Conservation (phyloP, 2,329 filamentous ascomycete species). For the Apiospora aurea region DNA sequence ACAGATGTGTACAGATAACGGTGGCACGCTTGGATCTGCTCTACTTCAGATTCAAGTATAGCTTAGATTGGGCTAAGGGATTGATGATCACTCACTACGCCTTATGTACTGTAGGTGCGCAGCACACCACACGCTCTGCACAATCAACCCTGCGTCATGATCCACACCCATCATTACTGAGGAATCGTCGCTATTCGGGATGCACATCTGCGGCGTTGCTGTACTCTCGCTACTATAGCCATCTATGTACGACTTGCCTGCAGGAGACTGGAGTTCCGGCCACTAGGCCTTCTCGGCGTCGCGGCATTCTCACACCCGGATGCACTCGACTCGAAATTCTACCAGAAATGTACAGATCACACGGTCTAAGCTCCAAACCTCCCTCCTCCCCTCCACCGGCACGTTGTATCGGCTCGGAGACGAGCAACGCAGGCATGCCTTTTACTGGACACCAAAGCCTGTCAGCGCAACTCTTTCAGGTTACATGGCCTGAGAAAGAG, state of each 20-base stretch:
- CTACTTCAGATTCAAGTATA: neutral
- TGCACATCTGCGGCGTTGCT: neutral
- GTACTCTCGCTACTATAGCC: slow-evolving; percentile 2
- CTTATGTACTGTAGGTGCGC: neutral
- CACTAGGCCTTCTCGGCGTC: neutral
- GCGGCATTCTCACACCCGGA: slow-evolving; percentile 1
- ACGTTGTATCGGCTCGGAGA: slow-evolving; percentile 6
- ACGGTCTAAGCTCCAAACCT: neutral
- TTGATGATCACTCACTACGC: neutral
- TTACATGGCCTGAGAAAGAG: neutral
- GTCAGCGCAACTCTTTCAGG: neutral
- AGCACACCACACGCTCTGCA: neutral
- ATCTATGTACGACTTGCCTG: neutral
- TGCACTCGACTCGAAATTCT: neutral
- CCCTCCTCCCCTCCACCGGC: neutral
- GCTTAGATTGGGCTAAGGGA: neutral
- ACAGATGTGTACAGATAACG: neutral
- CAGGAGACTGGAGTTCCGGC: neutral
- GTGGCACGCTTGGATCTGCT: neutral
- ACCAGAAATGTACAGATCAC: slow-evolving; percentile 10
- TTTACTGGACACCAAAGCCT: neutral
- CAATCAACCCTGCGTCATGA: neutral
- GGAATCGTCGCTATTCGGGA: neutral
- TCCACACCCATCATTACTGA: neutral
- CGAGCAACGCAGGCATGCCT: neutral